Base-by-base conservation (phyloP, 2,329 filamentous ascomycete species). In the Scleromitrula shiraiana region DNA sequence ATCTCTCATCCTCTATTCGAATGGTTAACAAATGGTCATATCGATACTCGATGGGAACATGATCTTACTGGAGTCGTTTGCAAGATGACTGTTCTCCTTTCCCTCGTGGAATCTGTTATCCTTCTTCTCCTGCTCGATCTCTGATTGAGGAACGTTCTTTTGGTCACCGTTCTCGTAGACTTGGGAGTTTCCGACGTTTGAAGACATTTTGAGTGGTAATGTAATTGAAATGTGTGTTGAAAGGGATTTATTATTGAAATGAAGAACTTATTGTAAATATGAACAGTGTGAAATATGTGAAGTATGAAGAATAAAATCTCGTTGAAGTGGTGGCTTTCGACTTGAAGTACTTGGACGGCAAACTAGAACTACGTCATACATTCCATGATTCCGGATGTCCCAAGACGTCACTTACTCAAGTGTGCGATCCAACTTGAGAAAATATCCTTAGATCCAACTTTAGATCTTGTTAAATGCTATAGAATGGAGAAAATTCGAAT, bases 101-200 rank as follows among this genome's bases (percentile, higher is more conserved):
- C 88, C 87, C 70, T 91, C 83, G 52, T 89, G 70, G 70, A 78
- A 93, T 51, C 80, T 74, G 43, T 77, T 70, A 17, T 73, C 70
- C 20, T 74, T 67, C 35, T 73, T 68, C 60, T 78, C 71, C 38
- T 62, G 54, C 37, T 68, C 62, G 44, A 71, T 55, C 52, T 75
- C 69, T 2, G 76, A 72, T 50, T 76, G 63, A 53, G 78, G 75
- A 53, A 68, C 64, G 64, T 80, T 88, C 59, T 78, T 76, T 73
- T 93, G 37, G 68, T 93, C 86, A 50, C 81, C 83, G 49, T 75
- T 82, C 69, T 90, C 84, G 69, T 93, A 90, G 64, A 88, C 69
- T 52, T 68, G 65, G 54, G 68, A 60, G 64, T 71, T 74, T 57
- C 86, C 87, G 63, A 91, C 84, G 63, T 57, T 61, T 24, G 61